Evolutionary conservation across 163 green algal species (phyloP).

Genomic region (Trebouxiophyceae sp.): DNA sequence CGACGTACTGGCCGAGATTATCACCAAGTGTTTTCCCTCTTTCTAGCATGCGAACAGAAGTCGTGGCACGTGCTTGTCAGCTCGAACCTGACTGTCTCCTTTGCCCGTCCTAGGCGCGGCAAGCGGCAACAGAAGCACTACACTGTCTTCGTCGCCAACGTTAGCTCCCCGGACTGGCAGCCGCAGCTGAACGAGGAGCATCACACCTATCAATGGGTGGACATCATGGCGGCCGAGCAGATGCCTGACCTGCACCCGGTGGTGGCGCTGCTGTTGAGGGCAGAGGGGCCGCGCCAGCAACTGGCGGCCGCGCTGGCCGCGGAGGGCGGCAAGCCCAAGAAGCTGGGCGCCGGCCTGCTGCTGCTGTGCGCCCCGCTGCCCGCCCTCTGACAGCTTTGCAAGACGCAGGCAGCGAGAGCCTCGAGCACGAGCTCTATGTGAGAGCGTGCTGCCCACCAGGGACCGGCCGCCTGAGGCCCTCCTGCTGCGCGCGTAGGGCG

Average conservation of each 20-base stretch:
- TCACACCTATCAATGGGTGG: slow-evolving; percentile 35
- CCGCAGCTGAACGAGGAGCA: slow-evolving; percentile 69
- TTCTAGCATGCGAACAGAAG: neutral
- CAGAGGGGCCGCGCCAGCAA: neutral
- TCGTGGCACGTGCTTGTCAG: too few species aligned
- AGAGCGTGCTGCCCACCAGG: neutral
- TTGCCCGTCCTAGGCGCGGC: slow-evolving; percentile 35
- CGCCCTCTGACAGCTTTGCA: too few species aligned
- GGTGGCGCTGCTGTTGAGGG: slow-evolving; percentile 9
- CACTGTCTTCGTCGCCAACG: slow-evolving; percentile 51
- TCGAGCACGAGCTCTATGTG: neutral
- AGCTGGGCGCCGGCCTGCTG: slow-evolving; percentile 1
- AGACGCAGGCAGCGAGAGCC: neutral
- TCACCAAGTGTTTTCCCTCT: slow-evolving; percentile 22
- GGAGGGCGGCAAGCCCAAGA: neutral
- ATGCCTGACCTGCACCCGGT: slow-evolving; percentile 28
- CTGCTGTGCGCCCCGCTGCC: neutral
- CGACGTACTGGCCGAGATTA: slow-evolving; percentile 26
- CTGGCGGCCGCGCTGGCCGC: neutral
- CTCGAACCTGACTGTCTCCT: too few species aligned
- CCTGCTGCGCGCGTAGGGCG: slow-evolving; percentile 13
- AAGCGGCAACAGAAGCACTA: slow-evolving; percentile 68
- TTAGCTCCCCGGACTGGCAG: slow-evolving; percentile 7
- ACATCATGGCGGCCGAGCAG: neutral
- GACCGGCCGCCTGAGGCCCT: neutral